A percentile compares a stretch with the other conserved stretches of the same genome.
Evolutionary conservation across 2,329 filamentous ascomycete genomes (phyloP).

Genomic region (Aspergillus sp.): DNA sequence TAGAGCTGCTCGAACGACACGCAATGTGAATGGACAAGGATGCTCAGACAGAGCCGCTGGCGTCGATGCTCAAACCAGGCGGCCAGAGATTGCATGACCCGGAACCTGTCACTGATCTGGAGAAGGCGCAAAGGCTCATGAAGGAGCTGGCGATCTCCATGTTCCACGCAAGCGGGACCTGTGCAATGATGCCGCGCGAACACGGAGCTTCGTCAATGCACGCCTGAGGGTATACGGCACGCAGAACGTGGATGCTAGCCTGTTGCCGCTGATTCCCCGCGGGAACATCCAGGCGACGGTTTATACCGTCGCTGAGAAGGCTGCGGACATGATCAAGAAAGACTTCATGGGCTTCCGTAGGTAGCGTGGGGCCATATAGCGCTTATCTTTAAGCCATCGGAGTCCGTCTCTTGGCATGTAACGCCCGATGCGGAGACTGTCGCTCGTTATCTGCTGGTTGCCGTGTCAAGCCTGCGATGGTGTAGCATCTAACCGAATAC

Average conservation of each 20-base stretch:
- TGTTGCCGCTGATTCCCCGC: conserved; percentile 25
- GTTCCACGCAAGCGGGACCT: conserved; percentile 20
- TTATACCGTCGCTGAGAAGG: conserved; percentile 27
- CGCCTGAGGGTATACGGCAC: conserved; percentile 21
- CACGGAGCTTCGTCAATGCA: too few species aligned
- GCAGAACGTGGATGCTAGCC: conserved; percentile 24
- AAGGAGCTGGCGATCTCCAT: conserved; percentile 10
- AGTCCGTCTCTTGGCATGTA: too few species aligned
- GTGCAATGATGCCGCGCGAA: conserved; percentile 22
- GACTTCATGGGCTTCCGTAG: too few species aligned
- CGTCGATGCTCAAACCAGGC: conserved; percentile 21
- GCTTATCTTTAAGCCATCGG: too few species aligned
- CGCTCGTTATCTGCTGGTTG: too few species aligned
- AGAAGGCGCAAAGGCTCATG: conserved; percentile 10
- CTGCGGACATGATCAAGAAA: conserved; percentile 19
- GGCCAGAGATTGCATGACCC: conserved; percentile 13
- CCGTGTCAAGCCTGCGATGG: too few species aligned
- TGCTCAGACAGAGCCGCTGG: conserved; percentile 21
- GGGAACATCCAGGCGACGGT: conserved; percentile 30
- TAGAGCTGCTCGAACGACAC: conserved; percentile 31
- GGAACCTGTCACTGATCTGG: conserved; percentile 3
- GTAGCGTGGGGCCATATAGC: too few species aligned
- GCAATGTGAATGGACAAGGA: conserved; percentile 24
- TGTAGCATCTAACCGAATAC: too few species aligned
- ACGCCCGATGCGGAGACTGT: too few species aligned